Base-by-base conservation (phyloP, 495 filamentous ascomycete genomes). In the Aspergillus sclerotioniger region DNA sequence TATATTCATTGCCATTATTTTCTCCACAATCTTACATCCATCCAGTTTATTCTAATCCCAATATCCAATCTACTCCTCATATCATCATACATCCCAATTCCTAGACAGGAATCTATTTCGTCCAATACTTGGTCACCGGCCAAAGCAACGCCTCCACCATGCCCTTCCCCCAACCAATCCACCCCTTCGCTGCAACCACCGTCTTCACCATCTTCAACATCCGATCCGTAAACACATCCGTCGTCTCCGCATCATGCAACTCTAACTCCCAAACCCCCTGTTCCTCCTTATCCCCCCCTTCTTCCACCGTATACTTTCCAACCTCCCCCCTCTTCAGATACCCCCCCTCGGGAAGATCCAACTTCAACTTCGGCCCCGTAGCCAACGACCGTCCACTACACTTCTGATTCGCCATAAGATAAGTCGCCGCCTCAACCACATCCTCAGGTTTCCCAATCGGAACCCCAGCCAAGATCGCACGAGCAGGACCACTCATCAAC, bases 381-480 rank as follows among this genome's bases (percentile, higher is more conserved):
- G 28, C 46, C 46, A 49, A 9, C 6, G 46, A 49, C 6, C 46
- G 20, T 8, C 46, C 46, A 7, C 17, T 29, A 9, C 46, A 49
- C 3, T 25, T 25, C 46, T 29, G 17, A n/a, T 29, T 49, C 19
- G 46, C 46, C 17, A 49, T 21, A 7, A 49, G 46, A 29, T 49
- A 49, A 8, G 46, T 49, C 4, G 46, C 46, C 20, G 46, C 46
- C 20, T 49, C 46, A 7, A 49, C 46, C 21, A 49, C 46, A 29
- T 49, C 46, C 20, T 49, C 46, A 0, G 46, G 46, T 20, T 29
- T 10, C 0, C 46, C 46, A 7, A 49, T 29, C 2, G 46, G 46
- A 1, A 49, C 46, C 3, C 46, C 46, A 25, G 46, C 46, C 8
- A 49, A 5, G 3, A 49, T 49, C 3, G n/a, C 46, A 1, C 21